Conservation (phyloP, 1,284 basidiomycete genomes). For the Tilletia caries region DNA sequence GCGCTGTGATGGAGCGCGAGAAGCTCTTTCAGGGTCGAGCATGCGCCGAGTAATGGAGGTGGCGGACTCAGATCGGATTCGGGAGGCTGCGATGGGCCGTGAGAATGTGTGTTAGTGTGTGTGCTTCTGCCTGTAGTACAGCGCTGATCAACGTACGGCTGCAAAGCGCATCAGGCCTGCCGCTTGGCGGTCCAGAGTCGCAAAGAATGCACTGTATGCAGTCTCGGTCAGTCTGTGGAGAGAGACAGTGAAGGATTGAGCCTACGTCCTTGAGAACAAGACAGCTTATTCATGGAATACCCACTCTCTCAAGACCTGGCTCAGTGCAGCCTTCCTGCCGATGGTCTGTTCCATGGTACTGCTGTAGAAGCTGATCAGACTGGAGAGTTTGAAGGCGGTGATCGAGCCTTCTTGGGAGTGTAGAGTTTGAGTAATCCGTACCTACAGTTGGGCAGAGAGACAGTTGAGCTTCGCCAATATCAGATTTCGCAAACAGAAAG, state of each 20-base stretch:
- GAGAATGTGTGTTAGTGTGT: slow-evolving; percentile 1
- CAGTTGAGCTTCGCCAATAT: not conserved
- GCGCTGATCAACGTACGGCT: not conserved
- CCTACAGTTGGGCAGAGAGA: slow-evolving; percentile 55
- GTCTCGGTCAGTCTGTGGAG: not conserved
- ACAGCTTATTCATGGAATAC: not conserved
- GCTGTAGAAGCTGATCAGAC: slow-evolving; percentile 89
- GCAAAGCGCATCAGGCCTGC: slow-evolving; percentile 30
- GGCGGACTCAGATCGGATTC: slow-evolving; percentile 28
- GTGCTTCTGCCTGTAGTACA: not conserved
- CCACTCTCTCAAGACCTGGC: slow-evolving; percentile 71
- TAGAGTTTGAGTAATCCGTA: slow-evolving; percentile 85
- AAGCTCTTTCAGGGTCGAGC: slow-evolving; percentile 38
- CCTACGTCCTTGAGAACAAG: not conserved
- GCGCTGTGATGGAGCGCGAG: slow-evolving; percentile 31
- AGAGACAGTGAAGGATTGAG: not conserved
- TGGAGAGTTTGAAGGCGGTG: slow-evolving; percentile 83
- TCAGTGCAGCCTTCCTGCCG: slow-evolving; percentile 73
- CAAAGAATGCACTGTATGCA: slow-evolving; percentile 32
- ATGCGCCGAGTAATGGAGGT: slow-evolving; percentile 27
- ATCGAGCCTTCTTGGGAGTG: slow-evolving; percentile 88
- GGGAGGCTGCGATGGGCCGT: slow-evolving; percentile 10
- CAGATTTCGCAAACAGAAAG: not conserved
- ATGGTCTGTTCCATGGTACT: slow-evolving; percentile 88
- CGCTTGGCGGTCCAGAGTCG: slow-evolving; percentile 36